Evolutionary conservation across 2,329 filamentous ascomycete genomes (phyloP), one percentile per base, ranked within the genome.

Genomic region (Colletotrichum coccodes): DNA sequence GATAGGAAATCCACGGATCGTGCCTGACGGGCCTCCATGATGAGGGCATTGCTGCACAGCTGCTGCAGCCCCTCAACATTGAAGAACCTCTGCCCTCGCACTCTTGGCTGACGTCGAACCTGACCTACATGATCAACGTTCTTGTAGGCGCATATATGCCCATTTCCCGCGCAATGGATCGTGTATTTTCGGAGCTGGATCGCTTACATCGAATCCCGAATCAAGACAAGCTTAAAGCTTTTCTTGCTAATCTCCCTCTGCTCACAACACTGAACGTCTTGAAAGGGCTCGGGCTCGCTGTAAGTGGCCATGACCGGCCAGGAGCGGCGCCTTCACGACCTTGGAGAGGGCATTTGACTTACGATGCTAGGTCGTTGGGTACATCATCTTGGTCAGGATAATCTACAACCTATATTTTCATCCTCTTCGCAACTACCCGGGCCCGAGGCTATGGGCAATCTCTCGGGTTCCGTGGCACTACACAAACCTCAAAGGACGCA

Each of bases 321-420:
- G 12, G n/a, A 23, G 2, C 9, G 26, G 3, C 9, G 21, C 4
- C 44, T 21, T 5, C 12, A 16, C 4, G 28, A 6, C n/a, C 1
- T n/a, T 32, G 3, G 1, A n/a, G 6, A 32, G 28, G 14, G n/a
- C 7, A 50, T 30, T 18, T 32, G 23, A 32, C 28, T 18, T n/a
- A 7, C 28, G 9, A 32, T 32, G 3, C 23, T 8, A 50, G 28
- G 9, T 32, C 9, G 8, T 50, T 21, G 47, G 16, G 8, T 32
- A 50, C 28, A n/a, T 50, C 4, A 5, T 50, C 16, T n/a, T 50
- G 3, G 26, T 47, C 18, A 23, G n/a, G 26, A 32, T 56, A 6
- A 18, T 76, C 26, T 77, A 78, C 71, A 78, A 78, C 62, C 66
- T 79, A 63, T 74, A 72, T 65, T 68, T 78, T 21, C 78, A 80